phyloP scores from a whole-genome alignment of 768 basidiomycete species.

The Phaffia tasmanica region DNA sequence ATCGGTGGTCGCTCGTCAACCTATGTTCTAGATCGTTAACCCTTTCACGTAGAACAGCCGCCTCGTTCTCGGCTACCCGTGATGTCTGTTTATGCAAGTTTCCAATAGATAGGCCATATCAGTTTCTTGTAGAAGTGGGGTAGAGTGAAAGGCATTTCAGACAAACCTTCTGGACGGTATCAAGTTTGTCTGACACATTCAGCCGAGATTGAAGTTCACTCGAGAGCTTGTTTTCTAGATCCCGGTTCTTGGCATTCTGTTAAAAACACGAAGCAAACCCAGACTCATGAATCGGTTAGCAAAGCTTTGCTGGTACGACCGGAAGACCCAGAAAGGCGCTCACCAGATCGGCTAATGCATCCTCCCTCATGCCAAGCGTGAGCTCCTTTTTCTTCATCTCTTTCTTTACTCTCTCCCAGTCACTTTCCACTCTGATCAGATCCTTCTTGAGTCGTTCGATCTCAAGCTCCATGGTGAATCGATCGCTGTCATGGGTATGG shows the following conservation, averaged over 20 bases:
- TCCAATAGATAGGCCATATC: slow-evolving; percentile 48
- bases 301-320: background rate
- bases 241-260: slow-evolving; percentile 63
- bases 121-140: slow-evolving; percentile 54
- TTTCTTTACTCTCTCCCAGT: slow-evolving; percentile 56
- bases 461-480: slow-evolving; percentile 80
- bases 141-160: background rate
- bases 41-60: slow-evolving; percentile 49
- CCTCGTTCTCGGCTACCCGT: slow-evolving; percentile 59
- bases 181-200: slow-evolving; percentile 82
- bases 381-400: slow-evolving; percentile 60
- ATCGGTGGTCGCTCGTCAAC: slow-evolving; percentile 68
- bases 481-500: slow-evolving; percentile 68
- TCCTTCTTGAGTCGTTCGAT: slow-evolving; percentile 76
- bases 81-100: slow-evolving; percentile 40
- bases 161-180: slow-evolving; percentile 48
- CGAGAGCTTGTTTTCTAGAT: slow-evolving; percentile 65
- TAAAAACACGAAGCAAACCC: background rate
- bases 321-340: slow-evolving; percentile 14
- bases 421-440: slow-evolving; percentile 64
- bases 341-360: slow-evolving; percentile 57
- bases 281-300: background rate
- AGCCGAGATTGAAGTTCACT: slow-evolving; percentile 77
- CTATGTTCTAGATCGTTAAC: slow-evolving; percentile 66
- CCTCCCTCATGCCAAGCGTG: slow-evolving; percentile 57